A percentile compares a stretch with the other conserved stretches of the same genome.
Evolutionary conservation across 1,284 basidiomycete species (phyloP).

Genomic region (Fomitopsis palustris): DNA sequence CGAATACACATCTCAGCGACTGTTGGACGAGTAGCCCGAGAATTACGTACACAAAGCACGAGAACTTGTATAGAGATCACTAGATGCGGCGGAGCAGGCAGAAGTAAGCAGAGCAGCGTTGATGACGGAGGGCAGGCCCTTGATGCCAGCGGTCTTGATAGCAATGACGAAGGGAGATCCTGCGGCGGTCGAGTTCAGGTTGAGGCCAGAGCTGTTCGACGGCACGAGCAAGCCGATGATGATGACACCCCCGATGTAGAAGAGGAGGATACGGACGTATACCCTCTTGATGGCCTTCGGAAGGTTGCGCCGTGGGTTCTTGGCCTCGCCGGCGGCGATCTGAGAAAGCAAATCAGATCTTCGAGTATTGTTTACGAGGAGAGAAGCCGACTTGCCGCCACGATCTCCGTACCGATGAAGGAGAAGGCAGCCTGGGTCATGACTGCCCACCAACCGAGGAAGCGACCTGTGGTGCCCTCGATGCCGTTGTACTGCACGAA

Average conservation of each 20-base stretch:
- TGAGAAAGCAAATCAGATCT: not conserved
- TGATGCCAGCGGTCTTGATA: conserved; percentile 71
- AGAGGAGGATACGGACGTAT: conserved; percentile 69
- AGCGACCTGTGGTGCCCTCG: conserved; percentile 43
- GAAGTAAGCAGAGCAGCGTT: conserved; percentile 85
- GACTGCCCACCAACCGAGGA: conserved; percentile 54
- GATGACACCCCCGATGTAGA: conserved; percentile 60
- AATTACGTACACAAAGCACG: conserved; percentile 68
- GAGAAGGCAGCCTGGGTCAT: conserved; percentile 67
- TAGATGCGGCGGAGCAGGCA: conserved; percentile 84
- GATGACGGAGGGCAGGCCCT: conserved; percentile 79
- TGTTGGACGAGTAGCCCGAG: not conserved
- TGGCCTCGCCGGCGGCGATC: conserved; percentile 79
- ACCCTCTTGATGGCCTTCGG: conserved; percentile 66
- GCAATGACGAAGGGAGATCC: conserved; percentile 85
- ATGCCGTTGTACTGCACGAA: conserved; percentile 44
- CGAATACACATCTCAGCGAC: not conserved
- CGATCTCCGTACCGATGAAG: conserved; percentile 75
- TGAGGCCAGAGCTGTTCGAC: conserved; percentile 55
- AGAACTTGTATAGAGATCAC: conserved; percentile 80
- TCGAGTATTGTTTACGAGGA: not conserved
- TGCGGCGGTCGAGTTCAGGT: conserved; percentile 58
- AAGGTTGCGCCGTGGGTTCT: conserved; percentile 65
- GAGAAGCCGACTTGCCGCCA: conserved; percentile 49
- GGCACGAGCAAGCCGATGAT: conserved; percentile 79